Evolutionary conservation across 1,139 yeast genomes (phyloP).

Genomic region (Pichia sp.): DNA sequence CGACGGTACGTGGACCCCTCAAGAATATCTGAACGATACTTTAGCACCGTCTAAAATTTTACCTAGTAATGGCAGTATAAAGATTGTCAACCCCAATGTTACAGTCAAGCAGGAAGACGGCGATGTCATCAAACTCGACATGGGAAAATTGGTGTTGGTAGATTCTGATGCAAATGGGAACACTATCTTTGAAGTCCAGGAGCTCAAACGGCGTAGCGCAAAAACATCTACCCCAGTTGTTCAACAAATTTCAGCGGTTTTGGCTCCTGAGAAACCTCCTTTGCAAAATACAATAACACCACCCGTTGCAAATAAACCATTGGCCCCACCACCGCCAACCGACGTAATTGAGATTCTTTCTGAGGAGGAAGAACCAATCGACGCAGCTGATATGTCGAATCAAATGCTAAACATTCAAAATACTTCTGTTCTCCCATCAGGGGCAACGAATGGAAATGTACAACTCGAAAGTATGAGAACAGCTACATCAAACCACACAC

Average conservation of each 20-base stretch:
- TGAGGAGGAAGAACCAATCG: slow-evolving; percentile 8
- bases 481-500: background rate
- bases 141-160: slow-evolving; percentile 10
- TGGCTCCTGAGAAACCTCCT: background rate
- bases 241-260: background rate
- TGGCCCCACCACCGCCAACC: background rate
- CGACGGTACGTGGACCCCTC: slow-evolving; percentile 56
- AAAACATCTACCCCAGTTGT: background rate
- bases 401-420: background rate
- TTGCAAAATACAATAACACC: background rate
- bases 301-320: background rate
- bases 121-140: slow-evolving; percentile 11
- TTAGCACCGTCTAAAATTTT: slow-evolving; percentile 9
- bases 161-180: slow-evolving; percentile 9
- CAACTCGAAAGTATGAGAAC: background rate
- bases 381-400: background rate
- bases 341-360: slow-evolving; percentile 11
- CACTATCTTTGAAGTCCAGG: background rate
- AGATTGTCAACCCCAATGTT: background rate
- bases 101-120: slow-evolving; percentile 17
- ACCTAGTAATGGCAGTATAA: slow-evolving; percentile 4
- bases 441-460: background rate
- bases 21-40: slow-evolving; percentile 7
- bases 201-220: background rate
- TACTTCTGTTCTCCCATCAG: background rate